Evolutionary conservation across 2,329 filamentous ascomycete genomes (phyloP), one percentile per base, ranked within the genome.

Genomic region (Colletotrichum sp.): DNA sequence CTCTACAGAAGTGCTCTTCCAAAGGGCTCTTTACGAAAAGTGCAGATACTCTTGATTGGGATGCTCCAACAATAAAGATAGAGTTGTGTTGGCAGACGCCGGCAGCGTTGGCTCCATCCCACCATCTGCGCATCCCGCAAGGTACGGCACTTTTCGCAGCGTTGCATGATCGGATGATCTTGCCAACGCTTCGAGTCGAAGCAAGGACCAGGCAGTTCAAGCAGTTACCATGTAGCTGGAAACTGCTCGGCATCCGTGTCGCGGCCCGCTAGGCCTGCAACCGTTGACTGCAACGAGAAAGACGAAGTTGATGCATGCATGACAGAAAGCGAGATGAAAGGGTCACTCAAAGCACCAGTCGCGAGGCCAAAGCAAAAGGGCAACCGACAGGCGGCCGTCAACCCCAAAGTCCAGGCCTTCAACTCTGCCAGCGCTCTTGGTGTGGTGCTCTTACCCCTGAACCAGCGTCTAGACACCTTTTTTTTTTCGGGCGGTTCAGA

Each of bases 141-240:
- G 15, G 61, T 63, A 16, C 43, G 39, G 39, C 39, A 48, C 39
- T n/a, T 48, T 43, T 55, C 12, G 70, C 69, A 75, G 69, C 73
- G 69, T 75, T 63, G 71, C 71, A 75, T 76, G 52, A 76, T 67
- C 71, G 60, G 74, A 71, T 69, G 71, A 76, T 76, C 48, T 65
- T 34, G 60, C 59, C 66, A 60, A 70, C 66, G 67, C 15, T 18
- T 66, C 15, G 36, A 66, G 67, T 63, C 24, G 59, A 71, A 59
- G 71, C 60, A 61, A 70, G 66, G 66, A 43, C 39, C 39, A 48
- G 39, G 36, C 52, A 57, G 43, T 66, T 69, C 71, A 71, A 52
- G 65, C 71, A 75, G 61, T 75, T 74, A 74, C 74, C 74, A 76
- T 67, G 73, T 43, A 71, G 52, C 74, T 71, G 74, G 60, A 71